A percentile compares a stretch with the other conserved stretches of the same genome.
phyloP scores from a whole-genome alignment of 1,284 basidiomycete genomes.

The Sporisorium iseilematis-ciliati region DNA sequence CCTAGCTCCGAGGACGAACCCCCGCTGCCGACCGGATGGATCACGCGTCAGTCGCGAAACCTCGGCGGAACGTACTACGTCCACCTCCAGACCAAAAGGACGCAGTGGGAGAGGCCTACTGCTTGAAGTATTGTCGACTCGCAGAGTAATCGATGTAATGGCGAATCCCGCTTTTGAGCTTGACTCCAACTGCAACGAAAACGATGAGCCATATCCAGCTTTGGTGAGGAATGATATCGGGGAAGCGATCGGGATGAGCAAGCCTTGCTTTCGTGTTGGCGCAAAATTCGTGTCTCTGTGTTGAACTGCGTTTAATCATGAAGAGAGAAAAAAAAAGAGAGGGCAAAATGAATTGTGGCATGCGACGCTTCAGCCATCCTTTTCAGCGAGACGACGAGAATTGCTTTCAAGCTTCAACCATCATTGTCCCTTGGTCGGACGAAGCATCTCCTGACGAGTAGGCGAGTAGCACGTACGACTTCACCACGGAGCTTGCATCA shows the following conservation, averaged over 20 bases:
- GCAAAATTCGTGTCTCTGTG: no score
- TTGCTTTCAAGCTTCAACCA: not conserved
- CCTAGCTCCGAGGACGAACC: conserved; percentile 24
- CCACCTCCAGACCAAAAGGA: conserved; percentile 36
- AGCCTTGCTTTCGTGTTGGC: no score
- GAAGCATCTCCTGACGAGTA: no score
- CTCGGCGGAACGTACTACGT: conserved; percentile 42
- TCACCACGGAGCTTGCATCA: no score
- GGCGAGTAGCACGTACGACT: no score
- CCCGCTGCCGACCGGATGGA: conserved; percentile 38
- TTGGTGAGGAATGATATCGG: no score
- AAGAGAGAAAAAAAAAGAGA: not conserved
- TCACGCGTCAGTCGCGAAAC: conserved; percentile 21
- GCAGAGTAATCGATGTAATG: not conserved
- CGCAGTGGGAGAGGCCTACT: conserved; percentile 49
- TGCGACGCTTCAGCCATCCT: conserved; percentile 12
- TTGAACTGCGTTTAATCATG: no score
- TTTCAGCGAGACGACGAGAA: not conserved
- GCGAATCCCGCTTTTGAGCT: not conserved
- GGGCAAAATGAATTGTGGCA: not conserved
- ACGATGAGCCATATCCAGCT: no score
- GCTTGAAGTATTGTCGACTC: not conserved
- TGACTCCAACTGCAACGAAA: no score
- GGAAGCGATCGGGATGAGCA: no score
- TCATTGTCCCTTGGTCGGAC: not conserved